Base-by-base conservation (phyloP, 495 filamentous ascomycete species). In the Antarctomyces pellizariae region DNA sequence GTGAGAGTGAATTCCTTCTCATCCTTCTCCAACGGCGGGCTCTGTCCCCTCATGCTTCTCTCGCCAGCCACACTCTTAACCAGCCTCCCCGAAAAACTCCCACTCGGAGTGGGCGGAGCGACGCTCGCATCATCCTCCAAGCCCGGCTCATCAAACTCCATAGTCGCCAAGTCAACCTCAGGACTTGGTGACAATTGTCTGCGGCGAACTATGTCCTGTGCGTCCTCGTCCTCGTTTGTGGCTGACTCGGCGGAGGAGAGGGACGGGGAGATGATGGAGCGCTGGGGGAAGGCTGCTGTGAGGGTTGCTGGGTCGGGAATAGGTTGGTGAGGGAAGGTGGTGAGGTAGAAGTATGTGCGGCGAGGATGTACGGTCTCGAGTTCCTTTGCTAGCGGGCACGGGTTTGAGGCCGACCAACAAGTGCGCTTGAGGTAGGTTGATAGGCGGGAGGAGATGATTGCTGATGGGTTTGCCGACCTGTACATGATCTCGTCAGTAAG, bases 1-100 rank as follows among this genome's bases (percentile, higher is more conserved):
- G 84, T 93, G 50, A 84, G 79, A 2, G 79, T 92, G 43, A 97
- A 97, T 49, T 95, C 86, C 39, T 73, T 76, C 53, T 97, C 86
- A 36, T 95, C 86, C 36, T 77, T 75, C 53, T 97, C 86, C 16
- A 95, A 62, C 13, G 78, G 80, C 25, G 89, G 86, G 35, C 75
- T 80, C 26, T 65, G 64, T 5, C 69, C 71, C 29, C 74, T 68
- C 30, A 69, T 56, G 18, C 70, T 74, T 28, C 41, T 36, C 29
- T 45, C 30, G 35, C 49, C 34, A 42, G 50, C 34, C 43, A 50
- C 36, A 41, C 33, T 39, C 30, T 24, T 47, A 34, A 42, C 45
- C 20, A 23, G 22, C 39, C 60, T 57, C 17, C 48, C 48, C 3
- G 64, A 59, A 28, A 72, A 66, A 2, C 67, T 61, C n/a, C 58